These are phyloP conservation scores for Fusarium duplospermum DNA, from an alignment of 2,329 filamentous ascomycete genomes.

Conservation along the genomic window DNA sequence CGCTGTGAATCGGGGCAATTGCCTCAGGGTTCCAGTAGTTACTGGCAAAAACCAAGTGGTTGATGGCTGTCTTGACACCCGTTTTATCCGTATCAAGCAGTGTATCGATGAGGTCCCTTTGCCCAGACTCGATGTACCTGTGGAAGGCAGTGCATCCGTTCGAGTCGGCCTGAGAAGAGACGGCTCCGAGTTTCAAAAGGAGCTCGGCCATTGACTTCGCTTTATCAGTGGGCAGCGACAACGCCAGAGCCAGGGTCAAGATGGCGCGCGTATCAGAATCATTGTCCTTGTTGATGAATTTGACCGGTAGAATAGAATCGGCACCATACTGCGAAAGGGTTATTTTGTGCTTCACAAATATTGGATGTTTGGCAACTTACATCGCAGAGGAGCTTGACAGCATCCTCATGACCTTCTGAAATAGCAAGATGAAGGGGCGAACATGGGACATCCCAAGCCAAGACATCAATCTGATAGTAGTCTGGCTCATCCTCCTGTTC, in stretches of 20 bases:
- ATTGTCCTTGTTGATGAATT: conserved; percentile 64
- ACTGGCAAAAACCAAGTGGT: conserved; percentile 66
- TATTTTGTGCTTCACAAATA: conserved; percentile 1
- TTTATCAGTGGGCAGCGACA: conserved; percentile 71
- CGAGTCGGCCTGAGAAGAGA: conserved; percentile 77
- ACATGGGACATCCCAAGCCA: conserved; percentile 82
- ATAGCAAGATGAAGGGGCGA: conserved; percentile 85
- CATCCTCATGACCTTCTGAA: conserved; percentile 74
- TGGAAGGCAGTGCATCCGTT: conserved; percentile 74
- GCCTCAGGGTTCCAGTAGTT: conserved; percentile 49
- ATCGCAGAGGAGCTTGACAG: conserved; percentile 76
- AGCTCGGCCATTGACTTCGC: conserved; percentile 73
- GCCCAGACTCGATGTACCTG: conserved; percentile 66
- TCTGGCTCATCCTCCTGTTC: conserved; percentile 76
- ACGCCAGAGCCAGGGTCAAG: conserved; percentile 75
- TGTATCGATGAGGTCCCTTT: conserved; percentile 59
- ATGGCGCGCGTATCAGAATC: conserved; percentile 69
- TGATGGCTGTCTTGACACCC: conserved; percentile 72
- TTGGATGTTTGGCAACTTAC: conserved; percentile 47
- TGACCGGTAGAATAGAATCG: conserved; percentile 80
- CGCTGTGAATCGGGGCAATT: conserved; percentile 66
- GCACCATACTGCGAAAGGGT: conserved; percentile 73
- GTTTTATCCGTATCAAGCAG: conserved; percentile 68
- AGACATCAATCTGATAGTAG: conserved; percentile 80
- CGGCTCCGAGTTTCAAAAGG: conserved; percentile 77